phyloP scores from a whole-genome alignment of 768 basidiomycete genomes.

The Pleurotus salmoneostramineus region DNA sequence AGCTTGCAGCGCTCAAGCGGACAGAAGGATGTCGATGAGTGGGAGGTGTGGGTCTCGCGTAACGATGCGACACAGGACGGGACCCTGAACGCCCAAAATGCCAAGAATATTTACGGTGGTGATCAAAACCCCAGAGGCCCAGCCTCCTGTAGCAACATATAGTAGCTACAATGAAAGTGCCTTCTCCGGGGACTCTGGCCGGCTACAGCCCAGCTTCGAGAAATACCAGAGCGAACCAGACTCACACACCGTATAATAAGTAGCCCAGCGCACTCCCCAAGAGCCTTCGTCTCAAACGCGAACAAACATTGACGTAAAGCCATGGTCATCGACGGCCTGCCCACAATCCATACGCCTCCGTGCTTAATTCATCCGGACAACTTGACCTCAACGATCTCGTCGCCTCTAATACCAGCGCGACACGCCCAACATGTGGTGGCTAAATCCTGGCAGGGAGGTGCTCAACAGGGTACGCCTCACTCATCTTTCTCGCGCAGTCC shows the following conservation, averaged over 20 bases:
- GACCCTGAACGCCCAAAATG: background rate
- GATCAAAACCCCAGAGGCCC: no score
- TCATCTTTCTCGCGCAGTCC: background rate
- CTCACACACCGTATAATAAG: no score
- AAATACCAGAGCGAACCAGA: no score
- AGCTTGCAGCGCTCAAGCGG: no score
- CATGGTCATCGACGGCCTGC: background rate
- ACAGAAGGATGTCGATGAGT: no score
- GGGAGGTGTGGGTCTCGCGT: background rate
- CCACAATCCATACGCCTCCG: no score
- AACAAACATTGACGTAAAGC: constrained; percentile 3
- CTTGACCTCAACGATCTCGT: background rate
- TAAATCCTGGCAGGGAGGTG: constrained; percentile 83
- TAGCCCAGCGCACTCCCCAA: no score
- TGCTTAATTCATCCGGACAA: background rate
- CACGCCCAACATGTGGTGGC: constrained; percentile 67
- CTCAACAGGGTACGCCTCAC: constrained; percentile 60
- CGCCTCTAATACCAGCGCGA: background rate
- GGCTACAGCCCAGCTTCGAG: background rate
- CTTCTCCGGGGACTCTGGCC: no score
- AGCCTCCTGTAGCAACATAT: background rate
- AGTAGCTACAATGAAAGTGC: background rate
- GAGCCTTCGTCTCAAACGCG: background rate
- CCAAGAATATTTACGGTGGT: background rate
- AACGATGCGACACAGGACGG: background rate